phyloP scores from a whole-genome alignment of 495 filamentous ascomycete genomes.

The Amniculicola lignicola region DNA sequence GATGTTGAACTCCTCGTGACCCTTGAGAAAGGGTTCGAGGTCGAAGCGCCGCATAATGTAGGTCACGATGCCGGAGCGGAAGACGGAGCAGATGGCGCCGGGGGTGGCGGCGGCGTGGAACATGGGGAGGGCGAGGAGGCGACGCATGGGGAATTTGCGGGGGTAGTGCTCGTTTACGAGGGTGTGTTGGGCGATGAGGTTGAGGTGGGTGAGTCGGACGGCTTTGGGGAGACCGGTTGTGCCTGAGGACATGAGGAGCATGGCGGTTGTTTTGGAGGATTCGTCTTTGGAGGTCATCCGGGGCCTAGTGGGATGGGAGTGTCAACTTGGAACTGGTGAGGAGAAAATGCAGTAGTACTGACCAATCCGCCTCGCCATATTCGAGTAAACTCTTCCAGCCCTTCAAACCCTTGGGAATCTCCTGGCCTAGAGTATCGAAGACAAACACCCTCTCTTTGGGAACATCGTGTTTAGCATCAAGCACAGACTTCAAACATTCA shows the following conservation, averaged over 20 bases:
- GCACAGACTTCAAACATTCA: conserved; percentile 8
- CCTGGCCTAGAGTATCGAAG: conserved; percentile 24
- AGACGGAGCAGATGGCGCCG: neutral
- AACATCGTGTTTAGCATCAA: neutral
- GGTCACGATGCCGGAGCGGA: conserved; percentile 29
- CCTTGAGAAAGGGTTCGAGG: conserved; percentile 47
- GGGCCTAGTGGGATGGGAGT: neutral
- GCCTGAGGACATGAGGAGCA: conserved; percentile 42
- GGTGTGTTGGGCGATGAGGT: conserved; percentile 52
- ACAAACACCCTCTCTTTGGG: conserved; percentile 29
- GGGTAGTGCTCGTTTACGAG: conserved; percentile 43
- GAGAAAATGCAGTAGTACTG: neutral
- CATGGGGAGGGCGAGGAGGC: conserved; percentile 54
- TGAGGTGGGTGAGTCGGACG: conserved; percentile 49
- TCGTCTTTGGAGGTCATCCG: conserved; percentile 14
- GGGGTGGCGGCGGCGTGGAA: conserved; percentile 54
- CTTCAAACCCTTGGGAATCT: conserved; percentile 7
- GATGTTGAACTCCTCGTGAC: conserved; percentile 50
- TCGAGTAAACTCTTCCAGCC: conserved; percentile 18
- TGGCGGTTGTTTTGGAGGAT: conserved; percentile 18
- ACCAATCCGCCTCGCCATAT: conserved; percentile 28
- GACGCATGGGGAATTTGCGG: conserved; percentile 38
- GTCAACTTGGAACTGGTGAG: too few species aligned
- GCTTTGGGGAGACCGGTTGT: conserved; percentile 60
- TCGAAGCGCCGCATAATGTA: conserved; percentile 64